These are phyloP conservation scores for Kodamaea sp. DNA, from an alignment of 1,139 yeast genomes.

Conservation along the genomic window DNA sequence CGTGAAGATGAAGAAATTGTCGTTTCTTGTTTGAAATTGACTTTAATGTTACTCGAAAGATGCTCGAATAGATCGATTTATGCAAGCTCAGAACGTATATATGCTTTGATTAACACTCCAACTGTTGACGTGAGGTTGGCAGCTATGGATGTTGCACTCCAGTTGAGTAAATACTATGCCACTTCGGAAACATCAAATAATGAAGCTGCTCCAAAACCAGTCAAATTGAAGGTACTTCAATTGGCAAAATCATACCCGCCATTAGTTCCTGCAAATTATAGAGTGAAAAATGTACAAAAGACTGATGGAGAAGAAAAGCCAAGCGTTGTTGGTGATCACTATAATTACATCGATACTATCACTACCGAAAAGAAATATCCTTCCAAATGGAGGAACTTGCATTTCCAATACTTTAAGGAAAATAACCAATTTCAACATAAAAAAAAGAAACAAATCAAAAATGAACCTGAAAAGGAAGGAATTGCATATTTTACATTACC, in stretches of 20 bases:
- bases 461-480: constrained; percentile 4
- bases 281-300: constrained; percentile 15
- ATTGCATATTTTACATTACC: constrained; percentile 42
- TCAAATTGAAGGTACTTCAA: constrained; percentile 45
- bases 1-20: constrained; percentile 45
- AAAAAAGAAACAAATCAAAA: constrained; percentile 7
- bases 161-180: constrained; percentile 45
- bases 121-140: constrained; percentile 57
- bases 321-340: constrained; percentile 43
- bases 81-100: constrained; percentile 61
- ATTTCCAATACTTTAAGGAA: constrained; percentile 51
- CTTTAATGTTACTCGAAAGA: constrained; percentile 62
- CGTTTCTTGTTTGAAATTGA: constrained; percentile 55
- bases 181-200: not conserved
- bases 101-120: constrained; percentile 55
- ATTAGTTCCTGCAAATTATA: constrained; percentile 41
- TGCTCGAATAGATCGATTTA: constrained; percentile 68
- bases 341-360: constrained; percentile 52
- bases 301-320: constrained; percentile 16
- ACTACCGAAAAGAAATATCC: constrained; percentile 49
- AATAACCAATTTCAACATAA: constrained; percentile 7
- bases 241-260: constrained; percentile 58
- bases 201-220: constrained; percentile 37
- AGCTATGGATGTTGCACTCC: constrained; percentile 61
- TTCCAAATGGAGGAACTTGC: constrained; percentile 52